Base-by-base conservation (phyloP, 2,329 filamentous ascomycete species). In the Aspergillus thermomutatus region DNA sequence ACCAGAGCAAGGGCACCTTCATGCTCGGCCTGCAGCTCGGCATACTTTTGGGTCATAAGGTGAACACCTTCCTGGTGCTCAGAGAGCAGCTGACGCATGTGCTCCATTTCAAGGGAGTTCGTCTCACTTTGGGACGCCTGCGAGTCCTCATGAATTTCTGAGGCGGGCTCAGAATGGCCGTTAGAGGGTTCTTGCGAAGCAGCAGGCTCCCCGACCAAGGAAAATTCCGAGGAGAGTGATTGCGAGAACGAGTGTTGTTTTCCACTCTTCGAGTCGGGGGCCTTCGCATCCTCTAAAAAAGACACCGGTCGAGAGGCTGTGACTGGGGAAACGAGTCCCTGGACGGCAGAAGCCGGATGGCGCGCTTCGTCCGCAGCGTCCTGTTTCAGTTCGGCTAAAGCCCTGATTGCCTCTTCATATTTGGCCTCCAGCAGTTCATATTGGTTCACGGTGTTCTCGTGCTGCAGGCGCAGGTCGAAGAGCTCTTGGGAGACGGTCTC, bases 221-320 rank as follows among this genome's bases (percentile, higher is more conserved):
- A 96, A 73, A 96, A 84, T 78, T 97, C 94, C 78, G 91, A 94
- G 64, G 91, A 97, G 66, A 97, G 88, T 69, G 92, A 96, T 74
- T 88, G 91, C 79, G 91, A 92, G 69, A 90, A 92, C 75, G 89
- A 90, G 70, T 80, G 82, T 76, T 85, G 85, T 75, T 79, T 78
- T 82, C 79, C 82, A 79, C 87, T 83, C 78, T 87, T 92, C 72
- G 84, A 78, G 71, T 86, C 88, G 77, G 84, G 88, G 69, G 86
- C 85, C 77, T 85, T 87, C 67, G 82, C 80, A 70, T 92, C 87
- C 60, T 87, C 91, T 84, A 94, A 87, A 87, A 94, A 94, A 82
- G 92, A 93, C 55, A 85, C 83, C 11, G 90, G 89, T 23, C 89
- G 82, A 8, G 74, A 74, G 55, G 75, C 75, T 52, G 76, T 77